Percentiles rank a stretch among this genome's conserved stretches.
Evolutionary conservation across 2,329 filamentous ascomycete species (phyloP).

Genomic region (Aspergillus nomiae): DNA sequence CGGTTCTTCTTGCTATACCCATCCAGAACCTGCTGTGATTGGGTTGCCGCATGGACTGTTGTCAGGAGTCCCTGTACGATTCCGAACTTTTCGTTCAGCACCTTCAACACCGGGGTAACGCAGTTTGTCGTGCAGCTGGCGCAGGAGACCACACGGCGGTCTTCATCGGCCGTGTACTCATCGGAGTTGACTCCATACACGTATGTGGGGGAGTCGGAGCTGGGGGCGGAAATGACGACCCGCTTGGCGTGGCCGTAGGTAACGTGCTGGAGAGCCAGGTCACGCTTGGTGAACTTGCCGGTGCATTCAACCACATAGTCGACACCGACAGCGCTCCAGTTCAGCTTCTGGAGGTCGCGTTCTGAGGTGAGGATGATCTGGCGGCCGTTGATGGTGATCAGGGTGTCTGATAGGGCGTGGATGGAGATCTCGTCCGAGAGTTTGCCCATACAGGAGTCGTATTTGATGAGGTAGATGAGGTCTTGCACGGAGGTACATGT

Average conservation of each 20-base stretch:
- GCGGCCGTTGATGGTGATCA: constrained; percentile 51
- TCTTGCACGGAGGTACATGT: constrained; percentile 31
- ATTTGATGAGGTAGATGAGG: constrained; percentile 32
- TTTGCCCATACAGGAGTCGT: constrained; percentile 65
- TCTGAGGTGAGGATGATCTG: not conserved
- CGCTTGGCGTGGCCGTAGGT: constrained; percentile 83
- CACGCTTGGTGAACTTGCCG: constrained; percentile 6
- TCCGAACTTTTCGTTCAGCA: constrained; percentile 25
- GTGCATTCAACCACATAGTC: constrained; percentile 25
- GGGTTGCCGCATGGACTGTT: constrained; percentile 33
- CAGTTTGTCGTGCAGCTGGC: not conserved
- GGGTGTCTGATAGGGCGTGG: constrained; percentile 86
- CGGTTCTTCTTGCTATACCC: constrained; percentile 39
- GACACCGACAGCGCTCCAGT: constrained; percentile 28
- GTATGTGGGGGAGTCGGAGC: constrained; percentile 69
- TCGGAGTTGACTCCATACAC: constrained; percentile 36
- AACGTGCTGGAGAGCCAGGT: constrained; percentile 76
- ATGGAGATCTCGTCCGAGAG: constrained; percentile 94
- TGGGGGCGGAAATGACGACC: constrained; percentile 62
- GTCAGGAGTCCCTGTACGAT: constrained; percentile 35
- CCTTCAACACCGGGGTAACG: not conserved
- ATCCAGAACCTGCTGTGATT: constrained; percentile 36
- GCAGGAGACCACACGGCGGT: not conserved
- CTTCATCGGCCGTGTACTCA: constrained; percentile 24
- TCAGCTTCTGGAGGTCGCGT: constrained; percentile 24